Evolutionary conservation across 805 yeast genomes (phyloP).

Genomic region (Candida silvicultrix): DNA sequence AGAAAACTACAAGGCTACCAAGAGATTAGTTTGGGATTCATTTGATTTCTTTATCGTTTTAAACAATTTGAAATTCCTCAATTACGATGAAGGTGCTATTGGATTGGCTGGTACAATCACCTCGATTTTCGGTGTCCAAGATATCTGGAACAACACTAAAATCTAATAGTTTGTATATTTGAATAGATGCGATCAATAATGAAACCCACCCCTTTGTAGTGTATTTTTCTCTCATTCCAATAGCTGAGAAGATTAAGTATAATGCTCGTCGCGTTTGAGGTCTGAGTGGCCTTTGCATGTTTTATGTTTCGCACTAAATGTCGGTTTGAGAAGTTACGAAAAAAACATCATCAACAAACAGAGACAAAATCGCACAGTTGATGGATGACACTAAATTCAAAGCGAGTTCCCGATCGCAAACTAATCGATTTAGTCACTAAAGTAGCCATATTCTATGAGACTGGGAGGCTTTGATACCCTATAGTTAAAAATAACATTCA

Average conservation of each 20-base stretch:
- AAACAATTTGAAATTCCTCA: slow-evolving; percentile 54
- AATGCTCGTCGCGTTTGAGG: too few species aligned
- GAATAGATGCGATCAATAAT: too few species aligned
- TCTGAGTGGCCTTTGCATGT: too few species aligned
- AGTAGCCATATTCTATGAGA: neutral
- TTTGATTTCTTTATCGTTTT: slow-evolving; percentile 73
- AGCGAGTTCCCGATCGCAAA: neutral
- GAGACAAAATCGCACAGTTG: neutral
- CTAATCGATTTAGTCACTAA: neutral
- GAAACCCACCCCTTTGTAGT: too few species aligned
- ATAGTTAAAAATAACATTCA: too few species aligned
- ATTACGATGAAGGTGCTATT: slow-evolving; percentile 68
- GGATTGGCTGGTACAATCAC: slow-evolving; percentile 85
- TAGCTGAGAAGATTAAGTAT: too few species aligned
- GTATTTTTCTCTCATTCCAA: too few species aligned
- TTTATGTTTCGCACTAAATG: too few species aligned
- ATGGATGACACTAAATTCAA: neutral
- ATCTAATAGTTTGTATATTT: slow-evolving; percentile 8
- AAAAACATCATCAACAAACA: neutral
- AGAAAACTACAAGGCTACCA: slow-evolving; percentile 44
- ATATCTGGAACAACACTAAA: slow-evolving; percentile 53
- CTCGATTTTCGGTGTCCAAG: slow-evolving; percentile 69
- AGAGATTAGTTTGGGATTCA: slow-evolving; percentile 69
- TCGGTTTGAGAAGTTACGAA: neutral
- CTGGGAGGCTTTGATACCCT: neutral